A percentile compares a stretch with the other conserved stretches of the same genome.
phyloP scores from a whole-genome alignment of 306 rosid species.

The Rosa rugosa region DNA sequence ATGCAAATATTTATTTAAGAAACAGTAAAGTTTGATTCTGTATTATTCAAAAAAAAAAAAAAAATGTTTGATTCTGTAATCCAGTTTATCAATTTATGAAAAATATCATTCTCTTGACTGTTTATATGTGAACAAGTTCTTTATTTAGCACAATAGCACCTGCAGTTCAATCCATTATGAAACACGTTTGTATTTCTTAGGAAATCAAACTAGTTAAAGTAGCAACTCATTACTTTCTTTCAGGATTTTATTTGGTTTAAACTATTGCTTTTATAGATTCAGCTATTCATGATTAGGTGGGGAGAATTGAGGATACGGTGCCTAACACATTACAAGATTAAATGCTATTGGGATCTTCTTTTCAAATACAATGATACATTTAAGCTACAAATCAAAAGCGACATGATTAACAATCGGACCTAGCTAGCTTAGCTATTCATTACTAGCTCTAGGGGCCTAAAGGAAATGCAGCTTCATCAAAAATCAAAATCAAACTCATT shows the following conservation, averaged over 20 bases:
- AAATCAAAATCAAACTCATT: conserved; percentile 34
- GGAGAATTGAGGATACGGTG: neutral
- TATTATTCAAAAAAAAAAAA: no score
- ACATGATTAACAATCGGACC: neutral
- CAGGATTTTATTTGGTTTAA: neutral
- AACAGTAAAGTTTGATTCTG: no score
- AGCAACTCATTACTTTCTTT: neutral
- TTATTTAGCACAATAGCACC: no score
- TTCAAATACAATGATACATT: neutral
- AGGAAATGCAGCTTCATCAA: conserved; percentile 31
- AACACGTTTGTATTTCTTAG: no score
- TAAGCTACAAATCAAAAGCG: neutral
- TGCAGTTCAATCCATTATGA: no score
- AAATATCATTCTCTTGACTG: no score
- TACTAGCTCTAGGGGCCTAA: neutral
- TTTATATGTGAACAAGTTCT: no score
- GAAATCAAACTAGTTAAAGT: neutral
- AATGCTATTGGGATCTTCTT: neutral
- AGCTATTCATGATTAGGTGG: neutral
- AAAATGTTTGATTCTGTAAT: no score
- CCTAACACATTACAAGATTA: neutral
- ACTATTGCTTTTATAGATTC: neutral
- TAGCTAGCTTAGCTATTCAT: neutral
- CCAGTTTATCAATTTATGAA: no score
- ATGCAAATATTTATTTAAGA: no score